These are phyloP conservation scores for Phyllosticta paracitricarpa DNA, from an alignment of 2,329 filamentous ascomycete species.

Conservation along the genomic window DNA sequence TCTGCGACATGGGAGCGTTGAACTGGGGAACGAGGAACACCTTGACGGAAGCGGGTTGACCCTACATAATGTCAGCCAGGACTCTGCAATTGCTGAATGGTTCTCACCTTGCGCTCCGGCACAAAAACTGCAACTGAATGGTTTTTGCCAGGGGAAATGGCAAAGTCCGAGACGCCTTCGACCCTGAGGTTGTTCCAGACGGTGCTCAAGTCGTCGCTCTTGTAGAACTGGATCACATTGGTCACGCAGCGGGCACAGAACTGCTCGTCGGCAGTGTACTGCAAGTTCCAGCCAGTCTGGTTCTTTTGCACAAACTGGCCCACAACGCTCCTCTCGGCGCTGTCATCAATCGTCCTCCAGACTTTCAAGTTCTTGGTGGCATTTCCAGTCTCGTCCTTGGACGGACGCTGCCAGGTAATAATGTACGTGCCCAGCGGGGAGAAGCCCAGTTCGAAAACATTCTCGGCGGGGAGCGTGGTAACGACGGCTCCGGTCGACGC, in stretches of 20 bases:
- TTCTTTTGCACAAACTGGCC: conserved; percentile 93
- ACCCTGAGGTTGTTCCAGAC: conserved; percentile 94
- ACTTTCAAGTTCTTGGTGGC: conserved; percentile 95
- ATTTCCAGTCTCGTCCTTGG: conserved; percentile 87
- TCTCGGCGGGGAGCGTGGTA: conserved; percentile 64
- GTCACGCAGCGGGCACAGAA: conserved; percentile 89
- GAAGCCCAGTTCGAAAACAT: conserved; percentile 91
- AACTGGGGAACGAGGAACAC: conserved; percentile 92
- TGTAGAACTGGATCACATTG: conserved; percentile 96
- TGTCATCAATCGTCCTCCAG: conserved; percentile 73
- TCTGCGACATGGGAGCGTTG: conserved; percentile 73
- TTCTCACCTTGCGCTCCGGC: conserved; percentile 78
- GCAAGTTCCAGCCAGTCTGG: conserved; percentile 91
- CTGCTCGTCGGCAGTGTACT: conserved; percentile 89
- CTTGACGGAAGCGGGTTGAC: conserved; percentile 86
- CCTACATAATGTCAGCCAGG: conserved; percentile 42
- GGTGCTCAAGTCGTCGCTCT: conserved; percentile 71
- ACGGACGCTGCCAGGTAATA: conserved; percentile 91
- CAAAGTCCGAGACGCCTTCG: conserved; percentile 84
- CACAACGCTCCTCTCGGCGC: conserved; percentile 56
- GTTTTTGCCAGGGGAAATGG: conserved; percentile 78
- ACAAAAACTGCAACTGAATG: conserved; percentile 91
- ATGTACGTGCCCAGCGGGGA: conserved; percentile 86
- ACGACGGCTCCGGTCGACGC: conserved; percentile 65
- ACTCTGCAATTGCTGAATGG: not conserved